These are phyloP conservation scores for Macaranga tanarius DNA, from an alignment of 441 rosid species.

Conservation along the genomic window DNA sequence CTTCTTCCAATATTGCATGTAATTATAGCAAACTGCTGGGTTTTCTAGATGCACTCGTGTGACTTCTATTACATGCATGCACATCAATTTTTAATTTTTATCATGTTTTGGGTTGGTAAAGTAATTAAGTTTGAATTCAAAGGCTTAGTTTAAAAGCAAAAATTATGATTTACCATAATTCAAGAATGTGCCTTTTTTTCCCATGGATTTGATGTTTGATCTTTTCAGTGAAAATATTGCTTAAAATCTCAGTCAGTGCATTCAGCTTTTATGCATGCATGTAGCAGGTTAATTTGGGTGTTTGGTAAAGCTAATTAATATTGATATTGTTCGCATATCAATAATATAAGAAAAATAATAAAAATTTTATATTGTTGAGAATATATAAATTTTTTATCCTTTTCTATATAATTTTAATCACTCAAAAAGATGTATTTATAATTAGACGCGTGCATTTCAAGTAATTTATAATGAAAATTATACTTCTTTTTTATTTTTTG, in stretches of 20 bases:
- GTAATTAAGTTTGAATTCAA: conserved; percentile 19
- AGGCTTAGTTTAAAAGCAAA: conserved; percentile 26
- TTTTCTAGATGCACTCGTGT: conserved; percentile 51
- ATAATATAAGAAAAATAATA: too few species aligned
- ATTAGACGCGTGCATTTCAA: too few species aligned
- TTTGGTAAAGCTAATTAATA: too few species aligned
- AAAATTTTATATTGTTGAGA: too few species aligned
- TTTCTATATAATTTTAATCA: too few species aligned
- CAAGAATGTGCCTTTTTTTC: background rate
- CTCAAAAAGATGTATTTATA: too few species aligned
- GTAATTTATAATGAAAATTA: too few species aligned
- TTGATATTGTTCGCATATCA: too few species aligned
- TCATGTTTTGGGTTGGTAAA: background rate
- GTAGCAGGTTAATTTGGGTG: background rate
- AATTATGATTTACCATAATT: conserved; percentile 5
- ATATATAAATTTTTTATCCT: too few species aligned
- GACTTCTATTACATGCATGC: conserved; percentile 22
- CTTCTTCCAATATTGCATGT: conserved; percentile 26
- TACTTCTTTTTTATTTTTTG: too few species aligned
- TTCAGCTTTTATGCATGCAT: background rate
- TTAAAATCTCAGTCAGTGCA: background rate
- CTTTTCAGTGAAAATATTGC: conserved; percentile 6
- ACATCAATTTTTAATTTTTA: background rate
- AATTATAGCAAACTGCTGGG: conserved; percentile 20
- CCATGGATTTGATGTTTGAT: conserved; percentile 11